These are phyloP conservation scores for Yamadazyma conglobata DNA, from an alignment of 1,139 yeast genomes.

Conservation along the genomic window DNA sequence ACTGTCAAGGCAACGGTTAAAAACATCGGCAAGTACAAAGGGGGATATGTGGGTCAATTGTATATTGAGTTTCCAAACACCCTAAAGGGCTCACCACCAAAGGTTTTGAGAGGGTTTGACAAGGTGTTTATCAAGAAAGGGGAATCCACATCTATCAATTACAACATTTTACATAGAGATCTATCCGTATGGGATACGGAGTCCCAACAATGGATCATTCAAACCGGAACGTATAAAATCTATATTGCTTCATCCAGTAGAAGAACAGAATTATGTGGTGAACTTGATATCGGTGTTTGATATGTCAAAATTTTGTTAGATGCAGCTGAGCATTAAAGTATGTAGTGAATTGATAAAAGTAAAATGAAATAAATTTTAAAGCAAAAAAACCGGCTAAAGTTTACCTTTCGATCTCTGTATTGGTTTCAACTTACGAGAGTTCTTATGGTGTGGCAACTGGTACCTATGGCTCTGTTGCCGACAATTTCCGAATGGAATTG, in stretches of 20 bases:
- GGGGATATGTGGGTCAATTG: conserved; percentile 54
- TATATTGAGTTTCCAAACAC: conserved; percentile 55
- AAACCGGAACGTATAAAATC: conserved; percentile 53
- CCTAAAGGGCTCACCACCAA: conserved; percentile 42
- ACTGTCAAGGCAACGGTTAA: conserved; percentile 45
- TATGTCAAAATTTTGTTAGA: no score
- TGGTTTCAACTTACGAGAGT: no score
- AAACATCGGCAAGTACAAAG: conserved; percentile 50
- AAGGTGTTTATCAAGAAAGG: conserved; percentile 51
- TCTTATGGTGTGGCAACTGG: no score
- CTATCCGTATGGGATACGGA: conserved; percentile 57
- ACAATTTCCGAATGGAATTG: not conserved
- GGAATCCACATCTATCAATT: conserved; percentile 32
- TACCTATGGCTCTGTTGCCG: no score
- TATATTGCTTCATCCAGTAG: conserved; percentile 54
- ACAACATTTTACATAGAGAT: conserved; percentile 52
- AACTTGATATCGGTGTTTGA: conserved; percentile 39
- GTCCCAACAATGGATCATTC: conserved; percentile 60
- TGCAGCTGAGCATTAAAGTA: not conserved
- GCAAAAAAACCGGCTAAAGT: not conserved
- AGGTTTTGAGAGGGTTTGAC: conserved; percentile 57
- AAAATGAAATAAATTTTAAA: not conserved
- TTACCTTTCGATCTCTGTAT: not conserved
- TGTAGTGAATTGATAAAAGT: not conserved
- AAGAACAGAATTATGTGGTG: conserved; percentile 46